Percentiles rank a stretch among this genome's conserved stretches.
These are phyloP conservation scores for Sextonia rubra DNA, from an alignment of 164 flowering plant species.

Conservation along the genomic window DNA sequence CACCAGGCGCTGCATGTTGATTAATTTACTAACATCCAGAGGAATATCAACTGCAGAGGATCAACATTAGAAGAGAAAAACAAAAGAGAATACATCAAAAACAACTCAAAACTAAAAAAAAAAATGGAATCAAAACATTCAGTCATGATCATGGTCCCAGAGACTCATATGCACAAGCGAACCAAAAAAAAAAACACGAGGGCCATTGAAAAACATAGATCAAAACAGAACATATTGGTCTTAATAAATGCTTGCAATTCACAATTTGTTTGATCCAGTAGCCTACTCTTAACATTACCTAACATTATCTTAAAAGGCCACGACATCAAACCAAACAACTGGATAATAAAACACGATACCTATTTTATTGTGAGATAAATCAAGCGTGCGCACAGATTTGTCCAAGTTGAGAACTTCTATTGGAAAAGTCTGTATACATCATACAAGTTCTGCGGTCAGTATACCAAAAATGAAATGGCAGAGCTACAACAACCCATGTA, in stretches of 20 bases:
- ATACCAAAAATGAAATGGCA: not conserved
- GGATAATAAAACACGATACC: slow-evolving; percentile 28
- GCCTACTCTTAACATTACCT: not conserved
- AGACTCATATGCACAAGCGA: not conserved
- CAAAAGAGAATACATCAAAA: not conserved
- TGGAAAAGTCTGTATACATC: slow-evolving; percentile 58
- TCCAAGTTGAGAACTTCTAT: slow-evolving; percentile 80
- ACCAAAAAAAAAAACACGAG: no score
- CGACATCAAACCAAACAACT: not conserved
- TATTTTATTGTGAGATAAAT: slow-evolving; percentile 75
- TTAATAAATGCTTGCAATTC: not conserved
- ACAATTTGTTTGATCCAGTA: not conserved
- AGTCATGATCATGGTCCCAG: not conserved
- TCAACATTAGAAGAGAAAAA: slow-evolving; percentile 2
- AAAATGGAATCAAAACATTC: not conserved
- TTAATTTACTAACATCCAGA: slow-evolving; percentile 66
- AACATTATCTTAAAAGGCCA: not conserved
- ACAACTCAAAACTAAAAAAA: not conserved
- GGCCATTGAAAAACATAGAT: no score
- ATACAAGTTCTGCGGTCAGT: not conserved
- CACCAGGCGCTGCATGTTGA: slow-evolving; percentile 92
- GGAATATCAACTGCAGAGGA: slow-evolving; percentile 80
- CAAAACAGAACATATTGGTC: not conserved
- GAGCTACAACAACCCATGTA: not conserved
- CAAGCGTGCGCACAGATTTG: slow-evolving; percentile 79